A percentile compares a stretch with the other conserved stretches of the same genome.
Evolutionary conservation across 1,139 yeast species (phyloP).

Genomic region (Hemisphaericaspora xylofermentans): DNA sequence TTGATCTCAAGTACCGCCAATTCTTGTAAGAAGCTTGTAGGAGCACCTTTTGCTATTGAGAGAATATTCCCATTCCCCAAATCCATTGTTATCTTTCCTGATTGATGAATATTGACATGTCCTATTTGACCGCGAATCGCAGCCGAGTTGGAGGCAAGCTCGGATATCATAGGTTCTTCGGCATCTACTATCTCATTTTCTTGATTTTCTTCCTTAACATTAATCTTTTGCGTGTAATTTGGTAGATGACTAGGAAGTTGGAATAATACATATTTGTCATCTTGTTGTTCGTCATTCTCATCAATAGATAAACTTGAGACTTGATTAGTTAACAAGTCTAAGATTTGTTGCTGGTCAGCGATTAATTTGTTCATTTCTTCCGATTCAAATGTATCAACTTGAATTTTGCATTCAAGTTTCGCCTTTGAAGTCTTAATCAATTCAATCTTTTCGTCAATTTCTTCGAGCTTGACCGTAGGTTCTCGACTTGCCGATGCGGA

Average conservation of each 20-base stretch:
- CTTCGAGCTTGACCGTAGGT: constrained; percentile 37
- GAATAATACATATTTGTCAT: constrained; percentile 47
- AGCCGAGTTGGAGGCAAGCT: constrained; percentile 13
- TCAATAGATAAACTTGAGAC: constrained; percentile 24
- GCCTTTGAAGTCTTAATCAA: constrained; percentile 29
- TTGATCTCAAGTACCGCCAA: constrained; percentile 54
- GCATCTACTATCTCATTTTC: constrained; percentile 14
- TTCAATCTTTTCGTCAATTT: constrained; percentile 29
- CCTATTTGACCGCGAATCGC: constrained; percentile 62
- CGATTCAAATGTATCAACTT: constrained; percentile 28
- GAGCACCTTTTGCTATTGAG: constrained; percentile 74
- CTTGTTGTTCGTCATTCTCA: constrained; percentile 9
- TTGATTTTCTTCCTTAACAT: constrained; percentile 15
- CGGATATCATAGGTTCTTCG: constrained; percentile 8
- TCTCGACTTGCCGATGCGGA: constrained; percentile 18
- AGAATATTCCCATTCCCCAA: constrained; percentile 66
- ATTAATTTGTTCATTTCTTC: constrained; percentile 33
- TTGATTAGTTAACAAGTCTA: constrained; percentile 26
- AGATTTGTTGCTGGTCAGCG: constrained; percentile 34
- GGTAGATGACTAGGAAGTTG: constrained; percentile 78
- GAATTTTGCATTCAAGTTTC: constrained; percentile 30
- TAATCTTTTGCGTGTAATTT: constrained; percentile 30
- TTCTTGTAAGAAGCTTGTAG: constrained; percentile 73
- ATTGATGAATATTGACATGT: constrained; percentile 67
- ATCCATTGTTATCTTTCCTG: constrained; percentile 75